These are phyloP conservation scores for Globisporangium iwayamae DNA, from an alignment of 352 stramenopile species.

Conservation along the genomic window DNA sequence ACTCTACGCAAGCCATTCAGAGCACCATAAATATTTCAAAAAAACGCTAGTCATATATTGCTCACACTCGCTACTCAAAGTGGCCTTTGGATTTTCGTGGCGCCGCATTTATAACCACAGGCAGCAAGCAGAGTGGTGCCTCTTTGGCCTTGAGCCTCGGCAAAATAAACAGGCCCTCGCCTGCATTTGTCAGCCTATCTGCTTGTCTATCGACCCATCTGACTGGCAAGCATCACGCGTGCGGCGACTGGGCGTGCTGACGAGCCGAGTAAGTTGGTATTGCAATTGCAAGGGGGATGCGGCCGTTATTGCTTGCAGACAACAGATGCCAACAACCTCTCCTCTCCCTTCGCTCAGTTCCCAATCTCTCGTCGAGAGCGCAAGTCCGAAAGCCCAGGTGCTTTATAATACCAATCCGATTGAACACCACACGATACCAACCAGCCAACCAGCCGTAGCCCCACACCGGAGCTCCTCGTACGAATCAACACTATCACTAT, in stretches of 20 bases:
- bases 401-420: neutral
- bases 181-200: neutral
- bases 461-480: neutral
- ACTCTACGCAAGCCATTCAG: neutral
- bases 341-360: neutral
- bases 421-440: neutral
- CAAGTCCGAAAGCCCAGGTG: neutral
- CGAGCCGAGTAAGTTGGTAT: no score
- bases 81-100: neutral
- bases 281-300: no score
- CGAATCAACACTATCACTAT: neutral
- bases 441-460: neutral
- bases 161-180: neutral
- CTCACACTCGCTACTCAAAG: neutral
- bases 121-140: neutral
- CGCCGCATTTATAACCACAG: neutral
- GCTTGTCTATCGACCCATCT: neutral
- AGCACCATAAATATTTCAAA: neutral
- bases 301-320: no score
- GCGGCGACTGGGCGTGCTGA: no score
- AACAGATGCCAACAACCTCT: neutral
- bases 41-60: neutral
- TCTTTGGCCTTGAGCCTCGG: neutral
- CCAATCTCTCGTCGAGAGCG: slow-evolving; percentile 1
- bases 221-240: neutral